Evolutionary conservation across 805 yeast species (phyloP), one percentile per base, ranked within the genome.

Genomic region (Saccharomycopsis amapae): DNA sequence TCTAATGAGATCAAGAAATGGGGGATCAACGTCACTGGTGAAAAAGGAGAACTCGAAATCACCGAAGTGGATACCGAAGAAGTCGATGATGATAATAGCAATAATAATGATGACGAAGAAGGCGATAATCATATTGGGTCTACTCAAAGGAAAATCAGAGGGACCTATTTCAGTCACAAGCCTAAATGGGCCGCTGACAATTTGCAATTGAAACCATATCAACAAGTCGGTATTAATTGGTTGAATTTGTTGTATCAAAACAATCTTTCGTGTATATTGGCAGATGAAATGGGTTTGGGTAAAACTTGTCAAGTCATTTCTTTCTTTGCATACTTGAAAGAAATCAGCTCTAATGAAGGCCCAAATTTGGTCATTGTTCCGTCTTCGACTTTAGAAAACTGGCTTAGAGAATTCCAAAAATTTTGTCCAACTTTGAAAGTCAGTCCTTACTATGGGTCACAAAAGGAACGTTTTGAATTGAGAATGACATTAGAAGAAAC

Each of bases 251-350:
- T 93, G 25, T 93, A 90, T 61, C 78, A 76, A 48, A 78, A 83
- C 58, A 73, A 78, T 15, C 69, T 93, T 46, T 87, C 96, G 5
- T 89, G 98, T 65, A 93, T 93, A 46, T 68, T 93, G 40, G 99
- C 98, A 0, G 99, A 93, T 66, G 99, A 93, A 62, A 93, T 93
- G 99, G 99, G 95, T 4, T 69, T 93, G 40, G 99, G 99, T 49
- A 93, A 93, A 61, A 93, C 98, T 0, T 84, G 95, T 61, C 97
- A 93, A 65, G 96, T 93, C 26, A 90, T 93, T 64, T 75, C 97
- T 5, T 93, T 93, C 59, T 66, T 93, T 59, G 88, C 97, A 1
- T 80, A 83, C 58, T 71, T 93, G 57, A 86, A 86, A 58, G 81
- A 85, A 55, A 60, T 62, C n/a, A 72, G 70, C n/a, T 64, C 63